Conservation (phyloP, 176 grass and related monocot genomes). For the Puya raimondii region DNA sequence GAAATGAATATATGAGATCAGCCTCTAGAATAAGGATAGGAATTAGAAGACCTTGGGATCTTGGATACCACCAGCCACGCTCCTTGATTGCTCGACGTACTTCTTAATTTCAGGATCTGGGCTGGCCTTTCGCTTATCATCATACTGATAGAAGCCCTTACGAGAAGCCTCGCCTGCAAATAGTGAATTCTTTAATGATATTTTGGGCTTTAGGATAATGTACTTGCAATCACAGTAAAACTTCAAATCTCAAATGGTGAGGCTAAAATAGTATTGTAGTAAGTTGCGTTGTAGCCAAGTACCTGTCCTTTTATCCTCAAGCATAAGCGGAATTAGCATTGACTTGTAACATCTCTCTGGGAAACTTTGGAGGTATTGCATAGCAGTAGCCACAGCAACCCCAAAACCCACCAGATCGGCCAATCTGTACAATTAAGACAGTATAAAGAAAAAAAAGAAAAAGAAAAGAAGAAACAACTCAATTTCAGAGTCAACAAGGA, state of each 20-base stretch:
- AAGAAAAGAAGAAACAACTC: no score
- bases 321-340: constrained; percentile 74
- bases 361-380: constrained; percentile 77
- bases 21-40: constrained; percentile 1
- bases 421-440: constrained; percentile 24
- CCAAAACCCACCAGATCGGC: constrained; percentile 89
- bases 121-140: constrained; percentile 75
- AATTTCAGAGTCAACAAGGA: no score
- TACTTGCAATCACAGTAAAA: not conserved
- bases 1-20: not conserved
- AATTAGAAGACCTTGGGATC: constrained; percentile 53
- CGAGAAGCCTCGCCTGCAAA: constrained; percentile 52
- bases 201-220: no score
- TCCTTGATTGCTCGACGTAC: constrained; percentile 71
- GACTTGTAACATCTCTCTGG: constrained; percentile 85
- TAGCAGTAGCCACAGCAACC: constrained; percentile 63
- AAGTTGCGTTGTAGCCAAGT: not conserved
- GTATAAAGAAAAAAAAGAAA: no score
- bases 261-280: no score
- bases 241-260: no score
- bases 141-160: constrained; percentile 94
- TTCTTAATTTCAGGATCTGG: constrained; percentile 70
- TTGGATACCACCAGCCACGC: constrained; percentile 51
- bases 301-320: constrained; percentile 78
- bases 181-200: not conserved